phyloP scores from a whole-genome alignment of 257 asterid genomes.

The Marsdenia floribunda region DNA sequence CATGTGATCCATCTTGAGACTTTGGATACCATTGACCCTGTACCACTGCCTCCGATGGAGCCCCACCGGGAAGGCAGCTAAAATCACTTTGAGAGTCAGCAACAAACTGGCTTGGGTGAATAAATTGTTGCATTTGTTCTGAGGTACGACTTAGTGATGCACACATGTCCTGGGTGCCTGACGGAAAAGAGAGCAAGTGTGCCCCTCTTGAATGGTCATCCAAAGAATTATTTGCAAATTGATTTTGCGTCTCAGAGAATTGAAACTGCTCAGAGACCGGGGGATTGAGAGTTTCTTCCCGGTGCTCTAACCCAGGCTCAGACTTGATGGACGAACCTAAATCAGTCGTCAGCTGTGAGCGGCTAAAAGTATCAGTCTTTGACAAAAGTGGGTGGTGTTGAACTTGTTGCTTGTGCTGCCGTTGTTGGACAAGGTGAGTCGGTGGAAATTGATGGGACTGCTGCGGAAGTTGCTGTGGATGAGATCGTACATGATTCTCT shows the following conservation, averaged over 20 bases:
- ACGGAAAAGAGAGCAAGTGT: conserved; percentile 41
- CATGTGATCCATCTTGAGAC: conserved; percentile 51
- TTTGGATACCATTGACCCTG: conserved; percentile 57
- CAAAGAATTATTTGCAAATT: conserved; percentile 41
- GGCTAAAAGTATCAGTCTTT: conserved; percentile 51
- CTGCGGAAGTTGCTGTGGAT: conserved; percentile 47
- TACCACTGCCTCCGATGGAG: conserved; percentile 41
- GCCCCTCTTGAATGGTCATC: conserved; percentile 53
- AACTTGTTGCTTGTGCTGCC: conserved; percentile 52
- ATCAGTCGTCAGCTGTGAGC: conserved; percentile 48
- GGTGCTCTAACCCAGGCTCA: conserved; percentile 49
- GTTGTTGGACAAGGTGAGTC: conserved; percentile 47
- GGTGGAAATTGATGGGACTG: conserved; percentile 62
- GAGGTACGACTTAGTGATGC: conserved; percentile 48
- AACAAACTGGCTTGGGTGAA: conserved; percentile 50
- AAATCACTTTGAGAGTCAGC: conserved; percentile 49
- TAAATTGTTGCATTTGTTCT: conserved; percentile 51
- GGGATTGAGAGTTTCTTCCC: conserved; percentile 42
- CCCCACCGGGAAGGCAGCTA: conserved; percentile 42
- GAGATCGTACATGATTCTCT: conserved; percentile 50
- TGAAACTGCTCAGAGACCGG: conserved; percentile 57
- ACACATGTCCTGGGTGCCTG: conserved; percentile 37
- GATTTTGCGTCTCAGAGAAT: conserved; percentile 53
- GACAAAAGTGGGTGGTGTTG: conserved; percentile 54
- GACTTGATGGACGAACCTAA: conserved; percentile 45